Base-by-base conservation (phyloP, 2,329 filamentous ascomycete genomes). In the Ustulina deusta region DNA sequence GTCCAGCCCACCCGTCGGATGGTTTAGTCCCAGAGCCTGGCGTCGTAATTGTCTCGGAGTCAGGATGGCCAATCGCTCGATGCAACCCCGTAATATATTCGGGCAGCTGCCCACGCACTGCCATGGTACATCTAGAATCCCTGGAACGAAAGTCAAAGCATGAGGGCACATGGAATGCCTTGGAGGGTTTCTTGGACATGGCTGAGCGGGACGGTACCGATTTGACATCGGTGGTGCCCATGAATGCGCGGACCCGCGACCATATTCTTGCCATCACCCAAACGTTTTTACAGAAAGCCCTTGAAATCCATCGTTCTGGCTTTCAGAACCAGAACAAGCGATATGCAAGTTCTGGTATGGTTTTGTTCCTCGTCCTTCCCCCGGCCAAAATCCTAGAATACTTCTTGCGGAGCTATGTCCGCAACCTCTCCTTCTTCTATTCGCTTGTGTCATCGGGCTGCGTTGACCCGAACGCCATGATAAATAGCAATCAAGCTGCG, bases 201-300 rank as follows among this genome's bases (percentile, higher is more conserved):
- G 73, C 78, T 13, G 76, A 81, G 44, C 78, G 77, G 78, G 76
- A 81, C 55, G 73, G 78, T 2, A 64, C 76, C 20, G 79, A 81
- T 68, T 69, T 80, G 38, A 77, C 81, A 3, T 80, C 80, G 2
- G 83, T 86, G 2, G 79, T 84, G 5, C 81, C 84, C 3, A 78
- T 86, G 58, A 81, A 77, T 2, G 73, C 80, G 3, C 77, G 84
- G 51, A 89, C 89, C 2, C 84, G 90, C 36, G 90, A 93, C 76
- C 89, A 89, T 75, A 86, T 92, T 73, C 84, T 91, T n/a, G 90
- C 89, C 56, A 91, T 92, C 69, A 91, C 89, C 0, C 90, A 92
- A 76, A 87, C 84, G 48, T 92, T 91, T 75, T 80, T 92, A 9
- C 88, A 91, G 78, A 92, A 91, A 74, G 90, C 90, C 1, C 83